A percentile compares a stretch with the other conserved stretches of the same genome.
phyloP scores from a whole-genome alignment of 2,329 filamentous ascomycete species.

The Colletotrichum scovillei region DNA sequence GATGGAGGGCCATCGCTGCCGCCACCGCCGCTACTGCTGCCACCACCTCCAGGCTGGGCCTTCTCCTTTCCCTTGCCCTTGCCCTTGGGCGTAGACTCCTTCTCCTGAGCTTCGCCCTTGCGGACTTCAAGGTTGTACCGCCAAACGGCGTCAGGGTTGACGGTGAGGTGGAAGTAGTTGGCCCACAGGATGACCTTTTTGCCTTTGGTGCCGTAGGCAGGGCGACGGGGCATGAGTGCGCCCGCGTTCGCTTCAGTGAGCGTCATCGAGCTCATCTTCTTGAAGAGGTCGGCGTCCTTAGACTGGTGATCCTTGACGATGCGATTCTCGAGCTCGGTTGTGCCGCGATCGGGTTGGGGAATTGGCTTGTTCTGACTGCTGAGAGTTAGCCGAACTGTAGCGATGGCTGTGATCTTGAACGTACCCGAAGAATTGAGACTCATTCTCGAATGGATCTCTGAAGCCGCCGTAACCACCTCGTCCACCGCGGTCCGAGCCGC shows the following conservation, averaged over 20 bases:
- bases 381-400: constrained; percentile 7
- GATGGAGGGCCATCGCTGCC: constrained; percentile 32
- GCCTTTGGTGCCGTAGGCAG: constrained; percentile 60
- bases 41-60: constrained; percentile 20
- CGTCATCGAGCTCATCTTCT: constrained; percentile 50
- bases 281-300: constrained; percentile 44
- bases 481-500: constrained; percentile 22
- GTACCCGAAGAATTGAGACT: constrained; percentile 30
- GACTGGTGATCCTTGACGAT: constrained; percentile 46
- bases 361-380: constrained; percentile 19
- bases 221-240: constrained; percentile 53
- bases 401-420: constrained; percentile 31
- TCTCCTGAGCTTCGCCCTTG: constrained; percentile 28
- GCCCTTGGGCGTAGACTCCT: constrained; percentile 23
- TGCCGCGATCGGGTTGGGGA: constrained; percentile 40
- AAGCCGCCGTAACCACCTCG: constrained; percentile 38
- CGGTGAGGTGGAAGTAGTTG: constrained; percentile 63
- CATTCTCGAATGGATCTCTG: constrained; percentile 34
- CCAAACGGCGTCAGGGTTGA: constrained; percentile 51
- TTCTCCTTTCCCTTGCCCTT: constrained; percentile 26
- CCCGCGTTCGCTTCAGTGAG: constrained; percentile 37
- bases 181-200: constrained; percentile 59
- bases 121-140: constrained; percentile 58
- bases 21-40: constrained; percentile 35
- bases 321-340: constrained; percentile 53